phyloP scores from a whole-genome alignment of 2,329 filamentous ascomycete species.

The Beauveria australis region DNA sequence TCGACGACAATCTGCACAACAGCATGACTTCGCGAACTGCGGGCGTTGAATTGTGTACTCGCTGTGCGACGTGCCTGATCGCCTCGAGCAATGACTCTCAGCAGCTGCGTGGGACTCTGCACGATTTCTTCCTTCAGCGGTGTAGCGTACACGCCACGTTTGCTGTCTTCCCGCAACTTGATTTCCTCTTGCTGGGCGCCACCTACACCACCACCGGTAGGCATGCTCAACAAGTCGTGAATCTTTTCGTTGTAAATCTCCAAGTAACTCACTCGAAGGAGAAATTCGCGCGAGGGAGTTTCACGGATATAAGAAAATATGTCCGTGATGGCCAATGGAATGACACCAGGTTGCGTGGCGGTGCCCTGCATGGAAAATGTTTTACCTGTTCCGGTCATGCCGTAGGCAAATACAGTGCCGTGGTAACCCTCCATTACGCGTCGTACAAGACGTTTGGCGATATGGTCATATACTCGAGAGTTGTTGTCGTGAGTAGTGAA shows the following conservation, averaged over 20 bases:
- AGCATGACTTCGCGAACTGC: constrained; percentile 94
- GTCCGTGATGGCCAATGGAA: constrained; percentile 93
- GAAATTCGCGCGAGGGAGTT: constrained; percentile 86
- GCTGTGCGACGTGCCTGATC: constrained; percentile 84
- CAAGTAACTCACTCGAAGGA: constrained; percentile 92
- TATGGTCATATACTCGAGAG: constrained; percentile 86
- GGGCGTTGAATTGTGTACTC: constrained; percentile 93
- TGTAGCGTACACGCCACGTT: constrained; percentile 91
- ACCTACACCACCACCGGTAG: constrained; percentile 49
- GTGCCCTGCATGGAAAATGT: constrained; percentile 99
- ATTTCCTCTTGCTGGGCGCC: constrained; percentile 74
- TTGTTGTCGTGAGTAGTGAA: constrained; percentile 94
- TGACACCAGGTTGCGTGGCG: constrained; percentile 88
- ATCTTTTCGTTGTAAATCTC: constrained; percentile 99
- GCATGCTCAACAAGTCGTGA: constrained; percentile 79
- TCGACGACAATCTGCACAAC: constrained; percentile 99
- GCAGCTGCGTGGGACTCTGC: constrained; percentile 88
- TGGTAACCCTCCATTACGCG: constrained; percentile 99
- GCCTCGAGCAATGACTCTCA: constrained; percentile 89
- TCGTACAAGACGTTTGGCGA: constrained; percentile 85
- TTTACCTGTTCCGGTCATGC: constrained; percentile 98
- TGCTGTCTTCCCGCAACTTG: constrained; percentile 92
- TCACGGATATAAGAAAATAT: constrained; percentile 99
- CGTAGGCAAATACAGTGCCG: constrained; percentile 95
- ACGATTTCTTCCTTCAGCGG: constrained; percentile 98